Conservation (phyloP, 2,329 filamentous ascomycete species). For the Microascus cirrosus region DNA sequence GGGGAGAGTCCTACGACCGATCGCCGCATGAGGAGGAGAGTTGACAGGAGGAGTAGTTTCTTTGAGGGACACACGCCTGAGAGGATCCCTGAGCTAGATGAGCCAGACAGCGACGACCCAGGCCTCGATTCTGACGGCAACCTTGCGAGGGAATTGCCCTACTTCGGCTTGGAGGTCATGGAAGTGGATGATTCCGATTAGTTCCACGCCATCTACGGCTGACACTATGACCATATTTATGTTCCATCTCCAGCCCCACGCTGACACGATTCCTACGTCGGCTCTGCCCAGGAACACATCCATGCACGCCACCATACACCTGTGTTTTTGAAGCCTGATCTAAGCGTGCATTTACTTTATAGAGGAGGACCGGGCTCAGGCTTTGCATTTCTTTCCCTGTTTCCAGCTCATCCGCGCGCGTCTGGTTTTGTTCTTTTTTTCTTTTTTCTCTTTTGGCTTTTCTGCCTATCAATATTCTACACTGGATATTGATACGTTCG, state of each 20-base stretch:
- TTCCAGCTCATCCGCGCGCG: neutral
- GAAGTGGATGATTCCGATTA: conserved; percentile 26
- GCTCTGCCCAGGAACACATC: neutral
- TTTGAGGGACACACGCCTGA: conserved; percentile 38
- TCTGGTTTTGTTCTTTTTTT: neutral
- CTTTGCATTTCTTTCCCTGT: neutral
- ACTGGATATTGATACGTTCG: conserved; percentile 4
- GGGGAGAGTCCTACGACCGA: conserved; percentile 20
- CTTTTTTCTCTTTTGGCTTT: too few species aligned
- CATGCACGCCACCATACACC: neutral
- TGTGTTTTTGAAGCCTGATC: neutral
- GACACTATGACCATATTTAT: neutral
- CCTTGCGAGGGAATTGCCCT: conserved; percentile 37
- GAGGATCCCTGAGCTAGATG: conserved; percentile 41
- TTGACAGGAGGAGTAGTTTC: conserved; percentile 32
- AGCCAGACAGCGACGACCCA: conserved; percentile 37
- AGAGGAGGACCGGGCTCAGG: conserved; percentile 3
- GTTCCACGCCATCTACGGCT: neutral
- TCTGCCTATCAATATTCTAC: neutral
- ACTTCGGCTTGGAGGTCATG: conserved; percentile 35
- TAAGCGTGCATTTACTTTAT: neutral
- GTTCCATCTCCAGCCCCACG: neutral
- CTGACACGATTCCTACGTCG: neutral
- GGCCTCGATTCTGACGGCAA: conserved; percentile 25
- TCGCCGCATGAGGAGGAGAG: conserved; percentile 32